A percentile compares a stretch with the other conserved stretches of the same genome.
These are phyloP conservation scores for Fusarium sp. DNA, from an alignment of 2,329 filamentous ascomycete genomes.

Conservation along the genomic window DNA sequence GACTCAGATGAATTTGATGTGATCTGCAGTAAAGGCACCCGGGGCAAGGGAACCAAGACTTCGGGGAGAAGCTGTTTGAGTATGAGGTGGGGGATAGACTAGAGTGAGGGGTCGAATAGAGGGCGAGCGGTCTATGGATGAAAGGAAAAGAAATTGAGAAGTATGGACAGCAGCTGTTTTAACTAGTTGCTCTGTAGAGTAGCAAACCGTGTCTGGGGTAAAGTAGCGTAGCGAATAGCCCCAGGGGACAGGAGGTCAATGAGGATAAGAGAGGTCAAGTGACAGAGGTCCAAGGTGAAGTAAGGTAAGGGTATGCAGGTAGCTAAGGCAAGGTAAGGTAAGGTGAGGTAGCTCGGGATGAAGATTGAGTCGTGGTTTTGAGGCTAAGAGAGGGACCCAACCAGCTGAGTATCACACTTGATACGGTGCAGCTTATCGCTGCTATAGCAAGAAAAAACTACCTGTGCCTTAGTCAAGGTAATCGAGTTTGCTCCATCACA, in stretches of 20 bases:
- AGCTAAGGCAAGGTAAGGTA: not conserved
- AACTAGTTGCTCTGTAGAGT: constrained; percentile 12
- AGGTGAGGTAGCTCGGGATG: constrained; percentile 9
- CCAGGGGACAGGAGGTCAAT: constrained; percentile 1
- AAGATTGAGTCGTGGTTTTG: not conserved
- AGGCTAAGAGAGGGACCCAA: not conserved
- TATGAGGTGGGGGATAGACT: constrained; percentile 13
- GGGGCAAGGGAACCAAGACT: constrained; percentile 39
- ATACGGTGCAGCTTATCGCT: not conserved
- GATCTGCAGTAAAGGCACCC: constrained; percentile 29
- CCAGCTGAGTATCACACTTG: constrained; percentile 12
- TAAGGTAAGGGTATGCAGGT: constrained; percentile 13
- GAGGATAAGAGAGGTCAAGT: constrained; percentile 19
- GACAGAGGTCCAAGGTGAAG: constrained; percentile 17
- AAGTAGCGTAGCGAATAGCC: not conserved
- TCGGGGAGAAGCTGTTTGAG: constrained; percentile 29
- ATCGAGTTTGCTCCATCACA: constrained; percentile 10
- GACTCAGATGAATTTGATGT: constrained; percentile 18
- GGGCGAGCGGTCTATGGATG: constrained; percentile 14
- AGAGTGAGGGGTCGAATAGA: constrained; percentile 31
- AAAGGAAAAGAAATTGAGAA: constrained; percentile 8
- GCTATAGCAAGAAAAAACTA: not conserved
- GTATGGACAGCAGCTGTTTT: constrained; percentile 12
- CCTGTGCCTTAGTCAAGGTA: not conserved
- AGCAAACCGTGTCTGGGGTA: not conserved